These are phyloP conservation scores for Alternaria tenuissima DNA, from an alignment of 2,329 filamentous ascomycete genomes.

Conservation along the genomic window DNA sequence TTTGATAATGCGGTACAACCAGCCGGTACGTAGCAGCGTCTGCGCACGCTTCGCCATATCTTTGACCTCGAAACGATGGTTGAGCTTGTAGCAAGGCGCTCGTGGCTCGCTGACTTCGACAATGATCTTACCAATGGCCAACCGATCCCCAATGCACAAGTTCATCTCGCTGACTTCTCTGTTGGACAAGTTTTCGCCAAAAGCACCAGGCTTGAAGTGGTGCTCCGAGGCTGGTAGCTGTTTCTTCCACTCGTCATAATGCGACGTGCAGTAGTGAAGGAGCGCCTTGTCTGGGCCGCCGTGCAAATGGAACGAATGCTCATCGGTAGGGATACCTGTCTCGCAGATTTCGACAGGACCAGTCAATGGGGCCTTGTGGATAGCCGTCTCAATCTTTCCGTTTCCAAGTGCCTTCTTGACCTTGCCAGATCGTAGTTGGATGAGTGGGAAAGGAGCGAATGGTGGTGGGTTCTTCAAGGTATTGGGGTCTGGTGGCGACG, in stretches of 20 bases:
- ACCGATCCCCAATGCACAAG: conserved; percentile 70
- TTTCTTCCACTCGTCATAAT: conserved; percentile 64
- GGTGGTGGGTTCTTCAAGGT: conserved; percentile 31
- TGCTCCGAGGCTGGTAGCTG: conserved; percentile 62
- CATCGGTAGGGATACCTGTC: conserved; percentile 65
- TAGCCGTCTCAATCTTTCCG: conserved; percentile 60
- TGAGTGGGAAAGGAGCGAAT: conserved; percentile 56
- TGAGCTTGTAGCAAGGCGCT: conserved; percentile 73
- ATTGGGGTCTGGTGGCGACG: conserved; percentile 31
- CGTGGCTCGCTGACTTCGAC: conserved; percentile 69
- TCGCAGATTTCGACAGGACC: conserved; percentile 58
- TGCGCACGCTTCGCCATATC: conserved; percentile 68
- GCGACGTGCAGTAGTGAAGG: conserved; percentile 66
- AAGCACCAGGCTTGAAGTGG: conserved; percentile 65
- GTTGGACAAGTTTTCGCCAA: conserved; percentile 71
- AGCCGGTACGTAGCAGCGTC: conserved; percentile 67
- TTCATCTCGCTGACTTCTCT: conserved; percentile 68
- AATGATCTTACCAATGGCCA: conserved; percentile 60
- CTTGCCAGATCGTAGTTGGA: conserved; percentile 65
- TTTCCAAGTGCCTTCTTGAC: conserved; percentile 65
- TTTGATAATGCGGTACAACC: conserved; percentile 70
- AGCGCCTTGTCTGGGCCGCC: conserved; percentile 71
- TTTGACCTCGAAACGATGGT: conserved; percentile 70
- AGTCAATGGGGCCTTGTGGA: conserved; percentile 60
- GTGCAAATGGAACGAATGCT: conserved; percentile 69